Percentiles rank a stretch among this genome's conserved stretches.
These are phyloP conservation scores for Isoetes taiwanensis DNA, from an alignment of 75 land plant genomes.

Conservation along the genomic window DNA sequence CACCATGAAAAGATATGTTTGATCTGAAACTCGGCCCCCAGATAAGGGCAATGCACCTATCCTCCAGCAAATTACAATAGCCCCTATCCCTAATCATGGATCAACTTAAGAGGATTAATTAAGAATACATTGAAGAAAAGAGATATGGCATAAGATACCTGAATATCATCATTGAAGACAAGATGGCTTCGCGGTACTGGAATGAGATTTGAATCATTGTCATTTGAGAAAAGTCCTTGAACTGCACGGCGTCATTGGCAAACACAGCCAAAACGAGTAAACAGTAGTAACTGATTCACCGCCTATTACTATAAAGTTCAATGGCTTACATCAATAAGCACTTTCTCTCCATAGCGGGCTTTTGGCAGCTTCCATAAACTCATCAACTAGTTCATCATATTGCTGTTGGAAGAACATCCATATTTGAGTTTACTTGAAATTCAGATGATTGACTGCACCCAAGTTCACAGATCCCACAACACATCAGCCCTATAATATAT, in stretches of 20 bases:
- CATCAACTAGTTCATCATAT: slow-evolving; percentile 31
- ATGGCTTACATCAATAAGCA: slow-evolving; percentile 26
- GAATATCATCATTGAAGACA: slow-evolving; percentile 36
- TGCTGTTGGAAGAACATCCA: slow-evolving; percentile 11
- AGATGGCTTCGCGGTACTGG: slow-evolving; percentile 21
- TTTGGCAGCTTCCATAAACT: slow-evolving; percentile 34
- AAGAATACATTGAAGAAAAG: not conserved
- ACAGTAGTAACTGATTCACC: too few relatives aligned
- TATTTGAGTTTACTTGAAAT: too few relatives aligned
- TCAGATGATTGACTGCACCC: too few relatives aligned
- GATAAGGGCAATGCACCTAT: slow-evolving; percentile 25
- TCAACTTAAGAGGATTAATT: not conserved
- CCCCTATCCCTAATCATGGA: slow-evolving; percentile 17
- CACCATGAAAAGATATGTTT: slow-evolving; percentile 20
- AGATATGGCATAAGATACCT: too few relatives aligned
- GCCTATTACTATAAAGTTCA: too few relatives aligned
- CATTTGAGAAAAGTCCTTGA: slow-evolving; percentile 35
- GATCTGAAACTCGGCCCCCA: slow-evolving; percentile 27
- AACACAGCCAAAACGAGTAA: not conserved
- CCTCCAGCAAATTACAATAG: slow-evolving; percentile 20
- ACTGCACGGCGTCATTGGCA: slow-evolving; percentile 11
- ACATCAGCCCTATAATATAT: not conserved
- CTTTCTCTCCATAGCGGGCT: slow-evolving; percentile 21
- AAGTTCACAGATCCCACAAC: too few relatives aligned
- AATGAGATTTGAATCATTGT: slow-evolving; percentile 24